A percentile compares a stretch with the other conserved stretches of the same genome.
Conservation (phyloP, 2,329 filamentous ascomycete species). For the Trichophyton benhamiae region DNA sequence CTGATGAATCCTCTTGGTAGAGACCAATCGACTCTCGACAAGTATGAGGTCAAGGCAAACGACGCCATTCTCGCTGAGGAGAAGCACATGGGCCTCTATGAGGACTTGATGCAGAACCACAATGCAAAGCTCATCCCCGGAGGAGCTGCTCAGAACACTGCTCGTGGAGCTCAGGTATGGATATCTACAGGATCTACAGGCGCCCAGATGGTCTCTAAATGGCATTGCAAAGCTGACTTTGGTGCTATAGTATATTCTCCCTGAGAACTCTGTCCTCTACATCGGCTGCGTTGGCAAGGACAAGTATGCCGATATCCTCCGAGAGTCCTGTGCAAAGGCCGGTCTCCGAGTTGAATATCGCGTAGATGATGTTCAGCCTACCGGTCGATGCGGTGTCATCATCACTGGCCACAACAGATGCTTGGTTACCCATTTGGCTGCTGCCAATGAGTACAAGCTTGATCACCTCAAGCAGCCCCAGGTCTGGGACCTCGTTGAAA, state of each 20-base stretch:
- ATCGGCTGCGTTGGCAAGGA: slow-evolving; percentile 89
- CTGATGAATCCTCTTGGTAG: slow-evolving; percentile 36
- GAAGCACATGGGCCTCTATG: slow-evolving; percentile 79
- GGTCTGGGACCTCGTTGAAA: slow-evolving; percentile 85
- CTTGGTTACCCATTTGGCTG: slow-evolving; percentile 88
- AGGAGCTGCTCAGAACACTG: slow-evolving; percentile 94
- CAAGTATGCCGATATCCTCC: slow-evolving; percentile 84
- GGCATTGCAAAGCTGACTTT: not conserved
- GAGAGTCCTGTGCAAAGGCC: slow-evolving; percentile 71
- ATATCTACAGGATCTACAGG: not conserved
- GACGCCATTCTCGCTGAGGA: slow-evolving; percentile 94
- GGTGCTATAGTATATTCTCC: slow-evolving; percentile 64
- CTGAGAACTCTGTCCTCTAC: slow-evolving; percentile 79
- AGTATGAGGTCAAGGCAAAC: slow-evolving; percentile 90
- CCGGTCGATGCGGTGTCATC: slow-evolving; percentile 87
- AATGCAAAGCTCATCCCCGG: slow-evolving; percentile 91
- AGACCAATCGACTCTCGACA: slow-evolving; percentile 70
- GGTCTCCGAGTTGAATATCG: slow-evolving; percentile 92
- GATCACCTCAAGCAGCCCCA: slow-evolving; percentile 83
- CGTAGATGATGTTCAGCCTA: slow-evolving; percentile 70
- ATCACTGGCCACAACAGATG: slow-evolving; percentile 94
- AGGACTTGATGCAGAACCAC: slow-evolving; percentile 85
- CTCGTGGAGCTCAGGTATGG: slow-evolving; percentile 68
- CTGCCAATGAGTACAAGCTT: slow-evolving; percentile 92
- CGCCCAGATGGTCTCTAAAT: not conserved